phyloP scores from a whole-genome alignment of 495 filamentous ascomycete species.

The Penicillium pulvis region DNA sequence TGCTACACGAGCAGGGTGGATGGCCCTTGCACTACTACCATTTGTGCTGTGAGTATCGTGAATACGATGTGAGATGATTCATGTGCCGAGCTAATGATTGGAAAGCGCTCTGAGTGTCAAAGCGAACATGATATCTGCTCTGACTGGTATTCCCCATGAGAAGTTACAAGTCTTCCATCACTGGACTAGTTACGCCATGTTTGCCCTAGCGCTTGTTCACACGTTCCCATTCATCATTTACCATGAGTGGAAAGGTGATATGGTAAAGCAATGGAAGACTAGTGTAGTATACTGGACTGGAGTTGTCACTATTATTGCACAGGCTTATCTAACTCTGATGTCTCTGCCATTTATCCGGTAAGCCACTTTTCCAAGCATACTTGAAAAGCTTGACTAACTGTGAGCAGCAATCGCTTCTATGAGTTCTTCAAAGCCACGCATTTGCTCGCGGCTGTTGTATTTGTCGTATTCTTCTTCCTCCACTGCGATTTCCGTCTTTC shows the following conservation, averaged over 20 bases:
- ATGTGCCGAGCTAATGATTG: conserved; percentile 4
- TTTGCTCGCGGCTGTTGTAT: conserved; percentile 45
- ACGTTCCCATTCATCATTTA: conserved; percentile 56
- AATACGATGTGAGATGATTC: background rate
- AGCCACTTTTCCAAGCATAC: background rate
- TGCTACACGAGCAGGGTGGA: conserved; percentile 53
- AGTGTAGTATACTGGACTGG: conserved; percentile 43
- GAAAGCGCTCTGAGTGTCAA: conserved; percentile 35
- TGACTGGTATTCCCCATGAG: conserved; percentile 56
- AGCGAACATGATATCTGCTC: conserved; percentile 45
- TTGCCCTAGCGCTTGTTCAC: conserved; percentile 50
- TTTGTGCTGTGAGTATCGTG: conserved; percentile 47
- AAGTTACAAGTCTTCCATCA: conserved; percentile 47
- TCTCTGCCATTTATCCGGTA: conserved; percentile 50
- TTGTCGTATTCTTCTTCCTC: conserved; percentile 53
- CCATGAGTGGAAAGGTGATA: conserved; percentile 45
- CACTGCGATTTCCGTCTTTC: conserved; percentile 41
- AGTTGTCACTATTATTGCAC: conserved; percentile 48
- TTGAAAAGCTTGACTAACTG: background rate
- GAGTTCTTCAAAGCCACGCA: conserved; percentile 58
- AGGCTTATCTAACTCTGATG: conserved; percentile 53
- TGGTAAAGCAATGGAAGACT: conserved; percentile 47
- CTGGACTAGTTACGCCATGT: conserved; percentile 51
- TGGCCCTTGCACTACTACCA: conserved; percentile 53
- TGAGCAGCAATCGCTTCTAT: conserved; percentile 47